These are phyloP conservation scores for Trichosanthes cucumerina DNA, from an alignment of 306 rosid species.

Conservation along the genomic window DNA sequence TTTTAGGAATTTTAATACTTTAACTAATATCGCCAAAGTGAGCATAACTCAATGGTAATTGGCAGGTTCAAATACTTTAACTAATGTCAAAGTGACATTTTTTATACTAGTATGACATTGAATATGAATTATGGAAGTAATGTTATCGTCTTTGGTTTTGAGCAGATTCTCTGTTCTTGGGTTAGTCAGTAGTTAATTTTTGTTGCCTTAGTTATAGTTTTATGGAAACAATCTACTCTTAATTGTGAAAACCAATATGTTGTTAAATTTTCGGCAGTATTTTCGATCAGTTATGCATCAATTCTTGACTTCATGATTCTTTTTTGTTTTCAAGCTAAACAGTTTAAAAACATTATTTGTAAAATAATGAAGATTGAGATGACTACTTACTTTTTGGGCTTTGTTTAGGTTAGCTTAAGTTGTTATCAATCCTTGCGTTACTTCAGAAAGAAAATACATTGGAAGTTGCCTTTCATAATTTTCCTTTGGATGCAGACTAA, in stretches of 20 bases:
- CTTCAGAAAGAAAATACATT: neutral
- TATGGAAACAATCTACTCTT: neutral
- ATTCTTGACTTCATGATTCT: neutral
- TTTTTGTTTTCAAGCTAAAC: neutral
- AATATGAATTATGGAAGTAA: neutral
- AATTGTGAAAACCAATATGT: neutral
- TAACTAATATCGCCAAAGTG: neutral
- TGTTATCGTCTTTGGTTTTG: neutral
- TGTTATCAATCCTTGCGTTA: neutral
- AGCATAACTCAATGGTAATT: too few species aligned
- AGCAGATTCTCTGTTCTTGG: neutral
- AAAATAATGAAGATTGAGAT: neutral
- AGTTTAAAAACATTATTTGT: neutral
- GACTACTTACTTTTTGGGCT: neutral
- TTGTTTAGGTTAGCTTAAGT: neutral
- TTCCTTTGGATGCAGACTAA: constrained; percentile 43
- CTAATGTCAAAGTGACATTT: neutral
- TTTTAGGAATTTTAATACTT: neutral
- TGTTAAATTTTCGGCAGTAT: neutral
- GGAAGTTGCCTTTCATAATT: constrained; percentile 10
- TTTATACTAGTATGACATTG: neutral
- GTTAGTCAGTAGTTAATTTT: neutral
- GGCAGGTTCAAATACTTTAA: too few species aligned
- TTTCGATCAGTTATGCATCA: neutral
- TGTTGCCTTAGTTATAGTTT: neutral